Evolutionary conservation across 257 asterid species (phyloP).

Genomic region (Solanum boliviense): DNA sequence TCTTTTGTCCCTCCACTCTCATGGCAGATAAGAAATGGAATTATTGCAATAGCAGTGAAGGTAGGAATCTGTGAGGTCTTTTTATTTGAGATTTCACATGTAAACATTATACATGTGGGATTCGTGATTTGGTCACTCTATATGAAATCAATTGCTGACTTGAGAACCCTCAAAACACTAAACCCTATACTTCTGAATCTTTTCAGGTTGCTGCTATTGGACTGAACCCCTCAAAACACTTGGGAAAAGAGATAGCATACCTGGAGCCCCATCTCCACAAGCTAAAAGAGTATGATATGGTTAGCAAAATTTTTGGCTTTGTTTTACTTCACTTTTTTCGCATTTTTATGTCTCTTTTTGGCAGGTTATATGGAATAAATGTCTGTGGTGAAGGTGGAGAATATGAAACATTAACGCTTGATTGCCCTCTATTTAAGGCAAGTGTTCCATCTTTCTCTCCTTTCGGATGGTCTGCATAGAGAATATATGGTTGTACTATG

Average conservation of each 20-base stretch:
- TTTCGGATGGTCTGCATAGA: neutral
- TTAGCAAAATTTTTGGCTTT: neutral
- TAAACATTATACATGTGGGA: neutral
- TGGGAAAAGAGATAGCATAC: conserved; percentile 69
- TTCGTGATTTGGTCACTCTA: neutral
- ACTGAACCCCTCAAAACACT: conserved; percentile 80
- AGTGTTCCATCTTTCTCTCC: conserved; percentile 13
- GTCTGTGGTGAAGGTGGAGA: conserved; percentile 99
- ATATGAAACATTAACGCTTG: conserved; percentile 92
- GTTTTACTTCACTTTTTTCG: conserved; percentile 6
- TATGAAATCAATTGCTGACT: neutral
- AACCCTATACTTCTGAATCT: neutral
- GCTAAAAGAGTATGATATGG: conserved; percentile 66
- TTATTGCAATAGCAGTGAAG: conserved; percentile 78
- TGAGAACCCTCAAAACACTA: neutral
- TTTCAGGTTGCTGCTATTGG: conserved; percentile 91
- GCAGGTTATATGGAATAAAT: conserved; percentile 87
- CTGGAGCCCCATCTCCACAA: conserved; percentile 77
- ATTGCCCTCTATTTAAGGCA: conserved; percentile 90
- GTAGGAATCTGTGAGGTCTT: conserved; percentile 21
- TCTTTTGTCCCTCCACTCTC: neutral
- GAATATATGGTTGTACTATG: neutral
- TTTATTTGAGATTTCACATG: neutral
- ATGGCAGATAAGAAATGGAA: conserved; percentile 61
- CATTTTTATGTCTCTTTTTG: conserved; percentile 1